These are phyloP conservation scores for Ceriops decandra DNA, from an alignment of 345 rosid genomes.

Conservation along the genomic window DNA sequence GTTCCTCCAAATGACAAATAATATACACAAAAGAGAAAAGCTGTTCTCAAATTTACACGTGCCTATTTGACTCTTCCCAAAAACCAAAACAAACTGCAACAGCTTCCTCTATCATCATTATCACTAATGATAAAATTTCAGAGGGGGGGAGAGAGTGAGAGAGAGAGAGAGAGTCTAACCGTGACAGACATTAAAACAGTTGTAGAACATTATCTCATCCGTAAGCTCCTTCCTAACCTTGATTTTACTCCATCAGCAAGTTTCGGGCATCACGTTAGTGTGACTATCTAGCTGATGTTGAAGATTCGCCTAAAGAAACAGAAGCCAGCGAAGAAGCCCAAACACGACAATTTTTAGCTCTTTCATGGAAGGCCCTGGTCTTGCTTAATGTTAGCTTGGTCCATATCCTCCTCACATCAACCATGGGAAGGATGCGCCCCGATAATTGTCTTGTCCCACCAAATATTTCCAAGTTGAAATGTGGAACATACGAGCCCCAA, in stretches of 20 bases:
- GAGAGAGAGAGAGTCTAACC: constrained; percentile 12
- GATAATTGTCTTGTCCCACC: constrained; percentile 80
- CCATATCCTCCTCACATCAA: constrained; percentile 88
- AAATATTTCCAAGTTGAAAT: constrained; percentile 74
- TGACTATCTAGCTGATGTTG: constrained; percentile 49
- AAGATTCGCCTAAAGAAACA: constrained; percentile 73
- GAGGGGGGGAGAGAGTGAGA: neutral
- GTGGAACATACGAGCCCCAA: constrained; percentile 52
- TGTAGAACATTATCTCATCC: constrained; percentile 17
- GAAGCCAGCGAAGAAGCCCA: constrained; percentile 95
- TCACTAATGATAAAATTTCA: constrained; percentile 1
- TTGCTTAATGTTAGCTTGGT: constrained; percentile 61
- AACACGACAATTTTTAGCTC: constrained; percentile 76
- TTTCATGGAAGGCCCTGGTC: constrained; percentile 65
- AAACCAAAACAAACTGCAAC: constrained; percentile 28
- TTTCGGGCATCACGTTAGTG: constrained; percentile 3
- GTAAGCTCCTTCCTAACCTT: constrained; percentile 21
- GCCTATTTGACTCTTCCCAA: constrained; percentile 39
- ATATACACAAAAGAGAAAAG: constrained; percentile 34
- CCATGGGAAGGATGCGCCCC: constrained; percentile 55
- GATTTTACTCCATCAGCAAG: neutral
- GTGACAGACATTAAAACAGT: constrained; percentile 13
- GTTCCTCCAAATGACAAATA: constrained; percentile 20
- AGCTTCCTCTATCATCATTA: constrained; percentile 26
- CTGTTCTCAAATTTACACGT: constrained; percentile 54